Percentiles rank a stretch among this genome's conserved stretches.
phyloP scores from a whole-genome alignment of 495 filamentous ascomycete species.

The Astrothelium subdiscretum region DNA sequence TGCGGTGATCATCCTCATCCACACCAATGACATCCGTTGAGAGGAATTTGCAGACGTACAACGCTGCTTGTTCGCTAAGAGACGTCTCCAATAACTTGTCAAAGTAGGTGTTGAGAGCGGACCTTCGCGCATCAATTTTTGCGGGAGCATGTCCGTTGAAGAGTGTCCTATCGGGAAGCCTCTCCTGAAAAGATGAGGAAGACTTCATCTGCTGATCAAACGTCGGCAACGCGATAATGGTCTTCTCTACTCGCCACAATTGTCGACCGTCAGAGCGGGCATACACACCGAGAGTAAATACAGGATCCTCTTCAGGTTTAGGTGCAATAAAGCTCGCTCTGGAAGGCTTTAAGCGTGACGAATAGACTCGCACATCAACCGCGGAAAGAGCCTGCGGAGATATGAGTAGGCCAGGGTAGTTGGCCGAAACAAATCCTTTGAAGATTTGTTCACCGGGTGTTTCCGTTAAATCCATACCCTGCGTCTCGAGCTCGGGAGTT shows the following conservation, averaged over 20 bases:
- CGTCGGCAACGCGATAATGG: conserved; percentile 64
- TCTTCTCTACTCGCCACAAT: conserved; percentile 89
- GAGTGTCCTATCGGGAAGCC: conserved; percentile 69
- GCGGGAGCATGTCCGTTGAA: conserved; percentile 92
- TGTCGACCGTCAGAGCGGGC: conserved; percentile 66
- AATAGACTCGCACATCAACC: conserved; percentile 74
- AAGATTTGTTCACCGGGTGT: conserved; percentile 36
- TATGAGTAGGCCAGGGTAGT: conserved; percentile 71
- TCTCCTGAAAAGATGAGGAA: conserved; percentile 51
- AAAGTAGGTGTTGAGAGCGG: conserved; percentile 73
- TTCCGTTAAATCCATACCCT: conserved; percentile 7
- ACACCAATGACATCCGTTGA: conserved; percentile 76
- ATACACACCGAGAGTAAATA: conserved; percentile 81
- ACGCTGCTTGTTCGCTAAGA: conserved; percentile 66
- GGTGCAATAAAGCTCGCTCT: conserved; percentile 68
- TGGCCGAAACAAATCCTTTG: conserved; percentile 63
- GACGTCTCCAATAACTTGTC: conserved; percentile 69
- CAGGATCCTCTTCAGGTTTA: conserved; percentile 71
- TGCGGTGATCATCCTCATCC: conserved; percentile 41
- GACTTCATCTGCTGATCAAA: conserved; percentile 72
- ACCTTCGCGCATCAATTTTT: conserved; percentile 78
- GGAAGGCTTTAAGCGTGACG: conserved; percentile 86
- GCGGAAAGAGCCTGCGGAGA: conserved; percentile 86
- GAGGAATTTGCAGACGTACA: conserved; percentile 77
- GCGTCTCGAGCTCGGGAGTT: conserved; percentile 11